Evolutionary conservation across 805 yeast species (phyloP), one percentile per base, ranked within the genome.

Genomic region (Spathaspora girioi): DNA sequence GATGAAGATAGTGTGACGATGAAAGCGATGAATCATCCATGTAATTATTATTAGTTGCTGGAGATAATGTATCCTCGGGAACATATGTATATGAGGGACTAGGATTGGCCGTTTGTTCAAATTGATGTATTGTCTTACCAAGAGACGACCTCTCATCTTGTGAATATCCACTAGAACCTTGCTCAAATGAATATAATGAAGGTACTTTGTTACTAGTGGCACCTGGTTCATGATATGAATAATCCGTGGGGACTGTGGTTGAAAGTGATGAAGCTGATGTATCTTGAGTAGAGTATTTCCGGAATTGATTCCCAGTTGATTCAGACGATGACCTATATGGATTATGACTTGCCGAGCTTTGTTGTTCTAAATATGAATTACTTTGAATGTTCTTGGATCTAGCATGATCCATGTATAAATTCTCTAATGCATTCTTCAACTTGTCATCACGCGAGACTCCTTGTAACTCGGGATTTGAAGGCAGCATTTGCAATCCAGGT

Each of bases 361-460:
- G 35, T 31, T 31, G 35, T 31, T 31, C 9, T 14, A 11, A 14
- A 31, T 31, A 10, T 5, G 12, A 3, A 31, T 31, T 4, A 31
- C 10, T 31, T 31, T 31, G 9, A 11, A 14, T 4, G 3, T 10
- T 31, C 8, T 10, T 31, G 35, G 35, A 31, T 31, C 10, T 31
- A 14, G 35, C n/a, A 15, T 35, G 15, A 14, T n/a, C 40, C 18
- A 15, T 12, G 14, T 35, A 15, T 8, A 35, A 35, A 35, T 14
- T 15, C 18, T 35, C 40, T 26, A 45, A 45, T 17, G 47, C 47
- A 35, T 4, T 18, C 17, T 29, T 27, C 17, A 45, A 35, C 19
- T 45, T 45, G 11, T 29, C 40, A 45, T 45, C 47, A n/a, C 47
- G 38, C 5, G 40, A 31, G 31, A 31, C 26, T 31, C 17, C 38